Base-by-base conservation (phyloP, 306 rosid genomes). In the Cercis canadensis region DNA sequence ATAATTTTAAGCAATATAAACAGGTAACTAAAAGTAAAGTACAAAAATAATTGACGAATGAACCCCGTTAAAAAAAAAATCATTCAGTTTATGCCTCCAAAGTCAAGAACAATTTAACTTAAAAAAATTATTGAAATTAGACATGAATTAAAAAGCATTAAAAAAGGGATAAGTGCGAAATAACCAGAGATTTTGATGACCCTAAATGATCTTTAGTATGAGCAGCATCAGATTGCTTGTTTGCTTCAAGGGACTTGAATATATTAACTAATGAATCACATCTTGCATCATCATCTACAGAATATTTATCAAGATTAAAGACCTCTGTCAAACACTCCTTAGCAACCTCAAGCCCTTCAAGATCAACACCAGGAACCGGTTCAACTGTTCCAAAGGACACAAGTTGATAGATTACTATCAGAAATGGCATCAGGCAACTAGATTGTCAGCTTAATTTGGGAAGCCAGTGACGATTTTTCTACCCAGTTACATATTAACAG, bases 331-430 rank as follows among this genome's bases (percentile, higher is more conserved):
- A 79, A 73, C 97, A 90, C 85, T 90, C 97, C 68, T 64, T 85
- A 13, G 87, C 96, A 74, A 93, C 96, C 76, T 90, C 94, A 75
- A 93, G 75, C 69, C 94, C 93, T 69, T 93, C 98, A 53, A 67
- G 58, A 81, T 90, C 96, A 76, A 80, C 86, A 39, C 78, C 90
- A 15, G 85, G 75, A 36, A 78, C 86, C 4, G 86, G 87, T 65
- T 93, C 97, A 58, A 93, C 98, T 93, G 85, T 70, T 67, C 60
- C 76, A 75, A 19, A 62, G 3, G 29, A 73, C 46, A 59, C 70
- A 69, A 74, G 50, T 57, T 7, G 66, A 52, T 18, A 4, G 7
- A 66, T 15, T 44, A 61, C 51, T 41, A 55, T 13, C 31, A 76
- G 1, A 55, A 18, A 34, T 44, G 54, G 5, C 43, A 62, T 16